Evolutionary conservation across 495 filamentous ascomycete genomes (phyloP).

Genomic region (Penicillium subrubescens): DNA sequence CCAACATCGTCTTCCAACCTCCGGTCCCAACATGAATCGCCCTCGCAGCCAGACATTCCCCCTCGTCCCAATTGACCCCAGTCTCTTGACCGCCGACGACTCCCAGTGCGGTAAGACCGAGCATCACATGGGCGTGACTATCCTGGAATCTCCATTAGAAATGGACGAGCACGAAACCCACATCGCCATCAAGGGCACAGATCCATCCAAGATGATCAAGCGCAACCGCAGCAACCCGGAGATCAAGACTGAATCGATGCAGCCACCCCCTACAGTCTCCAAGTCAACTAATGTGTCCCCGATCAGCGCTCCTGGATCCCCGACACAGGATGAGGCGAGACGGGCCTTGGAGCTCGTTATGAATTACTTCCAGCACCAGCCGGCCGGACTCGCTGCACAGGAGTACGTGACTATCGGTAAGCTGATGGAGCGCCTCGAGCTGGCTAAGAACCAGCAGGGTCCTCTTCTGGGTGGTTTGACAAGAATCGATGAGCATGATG

Average conservation of each 20-base stretch:
- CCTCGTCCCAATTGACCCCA: constrained; percentile 65
- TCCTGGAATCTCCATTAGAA: constrained; percentile 71
- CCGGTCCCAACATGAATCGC: constrained; percentile 59
- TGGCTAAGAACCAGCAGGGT: constrained; percentile 59
- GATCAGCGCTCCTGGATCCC: constrained; percentile 54
- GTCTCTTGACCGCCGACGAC: constrained; percentile 66
- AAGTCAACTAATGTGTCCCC: constrained; percentile 44
- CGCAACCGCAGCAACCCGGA: constrained; percentile 49
- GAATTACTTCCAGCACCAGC: constrained; percentile 78
- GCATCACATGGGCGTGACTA: constrained; percentile 40
- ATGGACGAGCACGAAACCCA: constrained; percentile 43
- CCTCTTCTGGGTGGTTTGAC: constrained; percentile 68
- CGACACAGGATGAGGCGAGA: constrained; percentile 87
- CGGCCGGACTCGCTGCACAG: constrained; percentile 67
- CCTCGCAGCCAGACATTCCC: constrained; percentile 94
- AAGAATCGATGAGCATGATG: constrained; percentile 59
- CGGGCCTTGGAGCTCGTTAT: constrained; percentile 84
- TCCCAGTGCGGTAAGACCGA: constrained; percentile 64
- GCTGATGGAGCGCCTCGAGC: constrained; percentile 83
- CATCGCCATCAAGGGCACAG: constrained; percentile 22
- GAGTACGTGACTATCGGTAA: constrained; percentile 84
- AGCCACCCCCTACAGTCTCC: constrained; percentile 38
- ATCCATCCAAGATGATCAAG: constrained; percentile 39
- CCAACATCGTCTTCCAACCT: constrained; percentile 61
- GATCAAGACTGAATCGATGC: constrained; percentile 50